phyloP scores from a whole-genome alignment of 768 basidiomycete species.

The Collybia sp. region DNA sequence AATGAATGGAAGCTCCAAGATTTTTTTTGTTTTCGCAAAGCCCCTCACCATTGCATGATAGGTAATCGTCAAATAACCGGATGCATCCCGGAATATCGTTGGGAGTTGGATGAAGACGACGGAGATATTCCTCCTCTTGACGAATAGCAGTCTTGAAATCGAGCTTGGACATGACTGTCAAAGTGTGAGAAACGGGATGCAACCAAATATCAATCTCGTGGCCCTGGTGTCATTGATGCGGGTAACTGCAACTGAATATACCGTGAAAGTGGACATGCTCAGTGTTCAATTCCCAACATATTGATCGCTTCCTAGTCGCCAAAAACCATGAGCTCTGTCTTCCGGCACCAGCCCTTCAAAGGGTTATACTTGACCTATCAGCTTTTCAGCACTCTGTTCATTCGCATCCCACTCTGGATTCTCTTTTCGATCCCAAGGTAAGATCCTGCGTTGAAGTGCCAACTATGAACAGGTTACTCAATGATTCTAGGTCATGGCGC shows the following conservation, averaged over 20 bases:
- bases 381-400: conserved; percentile 29
- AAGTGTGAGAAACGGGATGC: not conserved
- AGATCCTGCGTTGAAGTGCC: not conserved
- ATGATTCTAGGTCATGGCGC: conserved; percentile 29
- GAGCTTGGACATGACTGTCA: conserved; percentile 26
- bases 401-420: conserved; percentile 46
- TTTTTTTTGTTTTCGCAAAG: too few species aligned
- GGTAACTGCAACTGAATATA: not conserved
- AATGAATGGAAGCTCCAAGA: not conserved
- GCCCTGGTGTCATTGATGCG: not conserved
- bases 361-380: conserved; percentile 41
- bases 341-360: conserved; percentile 45
- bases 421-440: conserved; percentile 34
- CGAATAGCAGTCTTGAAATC: conserved; percentile 53
- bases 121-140: conserved; percentile 68
- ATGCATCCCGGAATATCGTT: conserved; percentile 84
- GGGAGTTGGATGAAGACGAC: conserved; percentile 61
- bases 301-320: too few species aligned
- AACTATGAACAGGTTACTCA: not conserved
- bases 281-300: too few species aligned
- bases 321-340: conserved; percentile 25
- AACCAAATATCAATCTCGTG: not conserved
- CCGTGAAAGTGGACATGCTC: not conserved
- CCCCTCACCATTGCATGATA: conserved; percentile 58
- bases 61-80: conserved; percentile 66